A percentile compares a stretch with the other conserved stretches of the same genome.
Evolutionary conservation across 768 basidiomycete genomes (phyloP).

Genomic region (Neoboletus magnificus): DNA sequence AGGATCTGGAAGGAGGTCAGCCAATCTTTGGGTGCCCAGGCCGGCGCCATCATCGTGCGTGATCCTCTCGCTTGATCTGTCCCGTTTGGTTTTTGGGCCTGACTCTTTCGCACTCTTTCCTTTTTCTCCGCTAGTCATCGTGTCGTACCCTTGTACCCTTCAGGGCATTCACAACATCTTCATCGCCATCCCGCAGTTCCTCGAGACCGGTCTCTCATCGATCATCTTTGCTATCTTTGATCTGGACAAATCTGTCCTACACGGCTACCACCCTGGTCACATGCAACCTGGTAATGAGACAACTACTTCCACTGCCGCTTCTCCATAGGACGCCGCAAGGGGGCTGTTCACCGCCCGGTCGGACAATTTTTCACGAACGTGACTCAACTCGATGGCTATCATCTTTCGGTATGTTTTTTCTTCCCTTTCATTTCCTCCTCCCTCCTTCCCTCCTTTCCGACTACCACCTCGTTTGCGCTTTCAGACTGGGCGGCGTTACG

Average conservation of each 20-base stretch:
- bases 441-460: neutral
- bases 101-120: neutral
- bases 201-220: slow-evolving; percentile 83
- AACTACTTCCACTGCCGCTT: neutral
- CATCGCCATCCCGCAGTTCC: slow-evolving; percentile 90
- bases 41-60: slow-evolving; percentile 82
- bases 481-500: slow-evolving; percentile 56
- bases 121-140: neutral
- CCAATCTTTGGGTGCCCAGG: slow-evolving; percentile 64
- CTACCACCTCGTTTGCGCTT: neutral
- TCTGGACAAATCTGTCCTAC: slow-evolving; percentile 47
- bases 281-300: slow-evolving; percentile 9
- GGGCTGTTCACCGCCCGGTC: slow-evolving; percentile 10
- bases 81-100: neutral
- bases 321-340: slow-evolving; percentile 3
- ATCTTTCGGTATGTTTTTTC: slow-evolving; percentile 64
- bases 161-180: slow-evolving; percentile 96
- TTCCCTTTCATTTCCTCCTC: neutral
- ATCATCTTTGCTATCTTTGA: slow-evolving; percentile 87
- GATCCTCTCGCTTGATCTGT: neutral
- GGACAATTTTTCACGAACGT: slow-evolving; percentile 11
- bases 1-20: slow-evolving; percentile 11
- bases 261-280: slow-evolving; percentile 30
- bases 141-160: neutral
- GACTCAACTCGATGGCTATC: slow-evolving; percentile 71